Conservation (phyloP, 2,329 filamentous ascomycete species). For the Pseudocercospora fuligena region DNA sequence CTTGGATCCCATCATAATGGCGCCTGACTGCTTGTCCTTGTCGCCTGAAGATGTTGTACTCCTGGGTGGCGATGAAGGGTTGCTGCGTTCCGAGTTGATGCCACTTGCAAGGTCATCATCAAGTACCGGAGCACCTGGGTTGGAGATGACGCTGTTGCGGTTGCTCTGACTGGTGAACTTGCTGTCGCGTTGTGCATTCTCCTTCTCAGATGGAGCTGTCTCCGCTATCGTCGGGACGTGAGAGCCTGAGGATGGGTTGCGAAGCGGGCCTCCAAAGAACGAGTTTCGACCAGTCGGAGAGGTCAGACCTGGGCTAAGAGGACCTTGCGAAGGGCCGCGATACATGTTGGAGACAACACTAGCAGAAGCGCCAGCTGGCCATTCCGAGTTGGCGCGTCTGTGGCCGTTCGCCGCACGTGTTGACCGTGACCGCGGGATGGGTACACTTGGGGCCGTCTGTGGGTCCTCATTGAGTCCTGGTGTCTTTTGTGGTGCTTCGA, state of each 20-base stretch:
- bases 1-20: conserved; percentile 65
- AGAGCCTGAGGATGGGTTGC: conserved; percentile 51
- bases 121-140: conserved; percentile 19
- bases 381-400: conserved; percentile 52
- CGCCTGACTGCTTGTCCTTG: conserved; percentile 37
- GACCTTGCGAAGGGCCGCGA: conserved; percentile 61
- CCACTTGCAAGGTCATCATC: conserved; percentile 20
- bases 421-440: conserved; percentile 63
- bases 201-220: conserved; percentile 23
- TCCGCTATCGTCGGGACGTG: conserved; percentile 48
- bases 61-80: conserved; percentile 60
- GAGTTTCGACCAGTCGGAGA: conserved; percentile 60
- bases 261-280: conserved; percentile 58
- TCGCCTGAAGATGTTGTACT: conserved; percentile 56
- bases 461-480: conserved; percentile 60
- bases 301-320: conserved; percentile 57
- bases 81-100: conserved; percentile 44
- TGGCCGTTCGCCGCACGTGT: conserved; percentile 45
- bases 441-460: conserved; percentile 76
- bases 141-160: conserved; percentile 33
- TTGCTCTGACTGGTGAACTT: conserved; percentile 34
- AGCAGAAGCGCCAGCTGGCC: conserved; percentile 49
- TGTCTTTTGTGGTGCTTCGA: conserved; percentile 28
- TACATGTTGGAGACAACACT: conserved; percentile 90
- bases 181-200: conserved; percentile 36